phyloP scores from a whole-genome alignment of 352 stramenopile species.

The Synura sp. region DNA sequence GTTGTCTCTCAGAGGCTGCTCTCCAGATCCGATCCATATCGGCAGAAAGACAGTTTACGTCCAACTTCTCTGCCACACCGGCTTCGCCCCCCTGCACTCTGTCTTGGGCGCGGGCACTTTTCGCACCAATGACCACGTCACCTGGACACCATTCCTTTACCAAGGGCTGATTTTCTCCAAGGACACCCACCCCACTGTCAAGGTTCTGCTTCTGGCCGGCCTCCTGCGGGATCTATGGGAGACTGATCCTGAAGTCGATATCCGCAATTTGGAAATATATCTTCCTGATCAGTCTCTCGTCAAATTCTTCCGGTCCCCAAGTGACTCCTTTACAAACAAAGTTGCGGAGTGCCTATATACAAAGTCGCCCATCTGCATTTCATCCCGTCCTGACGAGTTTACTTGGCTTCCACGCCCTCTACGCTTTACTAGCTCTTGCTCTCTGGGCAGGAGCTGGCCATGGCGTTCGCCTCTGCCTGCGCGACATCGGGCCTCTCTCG shows the following conservation, averaged over 20 bases:
- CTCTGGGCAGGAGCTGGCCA: not conserved
- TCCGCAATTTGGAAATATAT: not conserved
- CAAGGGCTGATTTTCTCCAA: not conserved
- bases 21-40: not conserved
- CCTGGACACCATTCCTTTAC: not conserved
- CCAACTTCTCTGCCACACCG: not conserved
- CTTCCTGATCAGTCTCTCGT: too few species aligned
- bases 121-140: conserved; percentile 7
- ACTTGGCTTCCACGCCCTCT: not conserved
- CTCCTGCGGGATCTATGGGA: conserved; percentile 8
- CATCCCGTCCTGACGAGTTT: conserved; percentile 6
- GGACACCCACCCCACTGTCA: not conserved
- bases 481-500: too few species aligned
- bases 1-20: not conserved
- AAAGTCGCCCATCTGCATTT: not conserved
- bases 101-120: not conserved
- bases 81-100: not conserved
- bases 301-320: not conserved
- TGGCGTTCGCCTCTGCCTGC: not conserved
- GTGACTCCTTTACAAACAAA: not conserved
- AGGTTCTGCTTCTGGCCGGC: not conserved
- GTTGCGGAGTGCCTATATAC: not conserved
- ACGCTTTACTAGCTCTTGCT: not conserved
- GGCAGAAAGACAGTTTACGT: conserved; percentile 10
- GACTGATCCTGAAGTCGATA: not conserved